These are phyloP conservation scores for Rhizopogon salebrosus DNA, from an alignment of 768 basidiomycete species.

Conservation along the genomic window DNA sequence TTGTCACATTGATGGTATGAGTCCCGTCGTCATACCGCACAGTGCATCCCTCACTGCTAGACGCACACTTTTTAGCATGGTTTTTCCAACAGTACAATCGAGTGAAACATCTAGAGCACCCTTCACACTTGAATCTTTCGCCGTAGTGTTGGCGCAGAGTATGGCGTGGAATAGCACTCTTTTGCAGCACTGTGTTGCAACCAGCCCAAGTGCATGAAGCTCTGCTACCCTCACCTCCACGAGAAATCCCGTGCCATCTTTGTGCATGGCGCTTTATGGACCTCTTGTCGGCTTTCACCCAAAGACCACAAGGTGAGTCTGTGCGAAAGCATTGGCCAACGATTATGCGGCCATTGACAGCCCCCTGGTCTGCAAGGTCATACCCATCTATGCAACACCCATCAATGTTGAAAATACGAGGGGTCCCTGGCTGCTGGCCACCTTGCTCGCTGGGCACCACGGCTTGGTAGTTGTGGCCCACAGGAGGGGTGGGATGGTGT, in stretches of 20 bases:
- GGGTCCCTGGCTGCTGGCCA: not conserved
- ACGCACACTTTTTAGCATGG: not conserved
- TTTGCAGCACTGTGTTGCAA: not conserved
- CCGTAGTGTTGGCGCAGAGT: not conserved
- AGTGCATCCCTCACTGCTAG: not conserved
- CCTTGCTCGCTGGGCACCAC: too few species aligned
- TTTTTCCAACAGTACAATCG: not conserved
- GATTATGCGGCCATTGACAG: not conserved
- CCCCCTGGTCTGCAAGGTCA: not conserved
- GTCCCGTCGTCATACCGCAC: not conserved
- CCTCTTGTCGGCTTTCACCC: slow-evolving; percentile 2
- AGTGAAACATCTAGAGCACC: not conserved
- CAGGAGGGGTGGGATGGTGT: too few species aligned
- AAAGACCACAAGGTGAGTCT: slow-evolving; percentile 1
- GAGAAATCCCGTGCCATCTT: not conserved
- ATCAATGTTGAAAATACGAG: not conserved
- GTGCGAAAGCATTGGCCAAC: not conserved
- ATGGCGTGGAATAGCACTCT: not conserved
- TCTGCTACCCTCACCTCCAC: not conserved
- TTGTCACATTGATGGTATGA: not conserved
- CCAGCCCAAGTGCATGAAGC: not conserved
- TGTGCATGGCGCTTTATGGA: slow-evolving; percentile 1
- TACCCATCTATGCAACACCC: not conserved
- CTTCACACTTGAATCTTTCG: not conserved
- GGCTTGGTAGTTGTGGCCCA: not conserved